phyloP scores from a whole-genome alignment of 495 filamentous ascomycete genomes.

The Podospora pseudoanserina region DNA sequence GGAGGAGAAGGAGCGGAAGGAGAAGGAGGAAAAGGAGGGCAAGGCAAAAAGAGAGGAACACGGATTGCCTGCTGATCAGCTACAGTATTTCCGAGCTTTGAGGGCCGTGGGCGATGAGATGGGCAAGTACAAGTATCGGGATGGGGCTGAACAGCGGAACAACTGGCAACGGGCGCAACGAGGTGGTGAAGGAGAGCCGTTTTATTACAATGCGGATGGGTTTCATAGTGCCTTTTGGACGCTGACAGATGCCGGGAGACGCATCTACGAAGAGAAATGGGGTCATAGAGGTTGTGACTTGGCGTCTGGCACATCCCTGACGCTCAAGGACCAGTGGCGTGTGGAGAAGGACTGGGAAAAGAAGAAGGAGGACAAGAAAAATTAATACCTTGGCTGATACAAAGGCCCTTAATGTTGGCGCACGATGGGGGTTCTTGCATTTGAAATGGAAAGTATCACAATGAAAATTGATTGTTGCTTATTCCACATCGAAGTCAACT shows the following conservation, averaged over 20 bases:
- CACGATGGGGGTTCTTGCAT: too few relatives aligned
- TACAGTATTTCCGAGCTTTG: slow-evolving; percentile 26
- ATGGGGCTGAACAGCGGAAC: slow-evolving; percentile 37
- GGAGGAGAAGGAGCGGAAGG: slow-evolving; percentile 11
- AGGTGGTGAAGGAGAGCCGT: slow-evolving; percentile 57
- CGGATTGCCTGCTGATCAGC: slow-evolving; percentile 33
- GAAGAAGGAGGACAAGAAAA: slow-evolving; percentile 13
- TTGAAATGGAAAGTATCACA: too few relatives aligned
- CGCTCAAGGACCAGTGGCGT: slow-evolving; percentile 36
- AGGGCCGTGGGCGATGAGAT: slow-evolving; percentile 34
- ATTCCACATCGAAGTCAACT: too few relatives aligned
- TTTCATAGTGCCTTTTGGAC: slow-evolving; percentile 49
- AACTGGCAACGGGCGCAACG: slow-evolving; percentile 52
- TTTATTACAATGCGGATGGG: slow-evolving; percentile 50
- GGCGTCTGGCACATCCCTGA: slow-evolving; percentile 24
- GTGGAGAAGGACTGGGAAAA: slow-evolving; percentile 22
- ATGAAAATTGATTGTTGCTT: too few relatives aligned
- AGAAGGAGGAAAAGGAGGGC: slow-evolving; percentile 23
- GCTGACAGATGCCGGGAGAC: slow-evolving; percentile 48
- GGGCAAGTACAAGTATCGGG: slow-evolving; percentile 35
- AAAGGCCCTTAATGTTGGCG: too few relatives aligned
- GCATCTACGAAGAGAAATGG: slow-evolving; percentile 56
- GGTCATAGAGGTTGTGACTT: slow-evolving; percentile 36
- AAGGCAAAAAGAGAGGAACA: slow-evolving; percentile 15
- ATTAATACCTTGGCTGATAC: neutral